Percentiles rank a stretch among this genome's conserved stretches.
phyloP scores from a whole-genome alignment of 768 basidiomycete genomes.

The Suillus discolor region DNA sequence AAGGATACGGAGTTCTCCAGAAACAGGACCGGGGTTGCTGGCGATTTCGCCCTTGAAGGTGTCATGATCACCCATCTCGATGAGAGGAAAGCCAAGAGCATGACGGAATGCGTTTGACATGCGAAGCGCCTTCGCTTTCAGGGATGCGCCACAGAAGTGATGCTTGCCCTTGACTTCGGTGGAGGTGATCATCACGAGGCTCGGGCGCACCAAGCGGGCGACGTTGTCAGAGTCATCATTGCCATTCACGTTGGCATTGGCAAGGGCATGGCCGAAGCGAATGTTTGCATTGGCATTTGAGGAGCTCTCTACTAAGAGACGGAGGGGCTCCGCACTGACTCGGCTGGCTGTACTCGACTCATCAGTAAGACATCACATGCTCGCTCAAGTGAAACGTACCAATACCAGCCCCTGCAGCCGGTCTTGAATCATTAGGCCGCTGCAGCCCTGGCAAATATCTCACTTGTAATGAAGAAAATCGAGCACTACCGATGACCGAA shows the following conservation, averaged over 20 bases:
- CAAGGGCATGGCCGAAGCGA: conserved; percentile 41
- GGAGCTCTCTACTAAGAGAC: conserved; percentile 41
- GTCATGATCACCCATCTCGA: conserved; percentile 30
- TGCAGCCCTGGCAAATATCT: too few relatives aligned
- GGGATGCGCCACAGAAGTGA: conserved; percentile 36
- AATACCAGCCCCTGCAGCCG: conserved; percentile 37
- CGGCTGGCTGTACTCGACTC: conserved; percentile 28
- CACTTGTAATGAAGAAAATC: too few relatives aligned
- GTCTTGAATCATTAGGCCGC: too few relatives aligned
- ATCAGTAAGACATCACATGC: background rate
- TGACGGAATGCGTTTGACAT: conserved; percentile 58
- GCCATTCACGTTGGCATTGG: conserved; percentile 33
- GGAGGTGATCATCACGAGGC: conserved; percentile 12
- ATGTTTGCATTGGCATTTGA: conserved; percentile 35
- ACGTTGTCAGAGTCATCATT: conserved; percentile 25
- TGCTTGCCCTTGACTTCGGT: conserved; percentile 18
- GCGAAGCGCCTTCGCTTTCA: conserved; percentile 52
- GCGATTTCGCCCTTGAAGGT: conserved; percentile 13
- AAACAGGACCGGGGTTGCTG: conserved; percentile 16
- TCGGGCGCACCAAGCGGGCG: conserved; percentile 21
- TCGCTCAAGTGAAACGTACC: conserved; percentile 24
- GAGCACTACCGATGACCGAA: too few relatives aligned
- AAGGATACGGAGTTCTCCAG: conserved; percentile 35
- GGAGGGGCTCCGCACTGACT: conserved; percentile 53
- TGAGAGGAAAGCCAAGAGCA: conserved; percentile 54